Evolutionary conservation across 1,284 basidiomycete species (phyloP).

Genomic region (Marasmius fiardii): DNA sequence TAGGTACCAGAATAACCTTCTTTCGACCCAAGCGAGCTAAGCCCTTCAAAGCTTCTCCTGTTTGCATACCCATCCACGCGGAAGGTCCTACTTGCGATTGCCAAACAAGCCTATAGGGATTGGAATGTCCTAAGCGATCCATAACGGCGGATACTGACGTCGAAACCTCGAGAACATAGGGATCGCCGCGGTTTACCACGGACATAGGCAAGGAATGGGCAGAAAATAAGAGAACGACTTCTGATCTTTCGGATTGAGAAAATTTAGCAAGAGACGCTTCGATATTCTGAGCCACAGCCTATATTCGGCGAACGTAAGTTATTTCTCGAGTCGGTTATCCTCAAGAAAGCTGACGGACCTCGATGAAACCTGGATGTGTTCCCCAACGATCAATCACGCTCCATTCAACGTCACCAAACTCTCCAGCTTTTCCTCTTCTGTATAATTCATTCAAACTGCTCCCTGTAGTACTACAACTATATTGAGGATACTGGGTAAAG

Average conservation of each 20-base stretch:
- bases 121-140: slow-evolving; percentile 74
- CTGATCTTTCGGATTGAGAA: slow-evolving; percentile 63
- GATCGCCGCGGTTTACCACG: slow-evolving; percentile 97
- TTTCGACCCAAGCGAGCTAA: slow-evolving; percentile 88
- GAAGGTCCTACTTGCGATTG: slow-evolving; percentile 97
- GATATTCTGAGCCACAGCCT: slow-evolving; percentile 92
- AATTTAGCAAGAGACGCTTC: slow-evolving; percentile 83
- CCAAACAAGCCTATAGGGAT: slow-evolving; percentile 94
- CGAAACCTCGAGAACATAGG: slow-evolving; percentile 95
- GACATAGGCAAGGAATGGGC: slow-evolving; percentile 98
- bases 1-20: slow-evolving; percentile 87
- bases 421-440: slow-evolving; percentile 53
- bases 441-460: slow-evolving; percentile 96
- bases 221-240: slow-evolving; percentile 90
- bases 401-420: slow-evolving; percentile 79
- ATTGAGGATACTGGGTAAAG: slow-evolving; percentile 99
- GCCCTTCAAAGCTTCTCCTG: slow-evolving; percentile 88
- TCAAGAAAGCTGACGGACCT: slow-evolving; percentile 49
- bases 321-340: neutral
- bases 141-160: slow-evolving; percentile 91
- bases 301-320: slow-evolving; percentile 7
- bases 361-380: slow-evolving; percentile 89
- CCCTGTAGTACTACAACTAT: slow-evolving; percentile 97
- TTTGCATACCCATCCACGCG: slow-evolving; percentile 99
- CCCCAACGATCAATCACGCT: slow-evolving; percentile 99